These are phyloP conservation scores for Moringa oleifera DNA, from an alignment of 345 rosid species.

Conservation along the genomic window DNA sequence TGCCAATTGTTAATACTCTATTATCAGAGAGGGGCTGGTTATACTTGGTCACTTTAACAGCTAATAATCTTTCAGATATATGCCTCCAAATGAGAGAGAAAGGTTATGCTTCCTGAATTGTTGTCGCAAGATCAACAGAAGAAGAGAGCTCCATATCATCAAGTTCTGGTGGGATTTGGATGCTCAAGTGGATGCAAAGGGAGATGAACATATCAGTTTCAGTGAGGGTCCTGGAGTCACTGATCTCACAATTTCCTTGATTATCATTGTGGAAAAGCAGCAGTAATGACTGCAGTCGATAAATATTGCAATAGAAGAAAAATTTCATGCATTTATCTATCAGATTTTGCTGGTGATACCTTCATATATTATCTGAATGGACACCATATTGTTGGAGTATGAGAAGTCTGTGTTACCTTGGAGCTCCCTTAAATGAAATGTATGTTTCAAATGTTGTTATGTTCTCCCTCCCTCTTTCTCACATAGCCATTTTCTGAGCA, in stretches of 20 bases:
- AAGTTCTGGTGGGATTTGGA: slow-evolving; percentile 60
- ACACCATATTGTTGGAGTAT: too few species aligned
- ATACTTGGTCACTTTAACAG: slow-evolving; percentile 59
- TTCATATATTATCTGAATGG: too few species aligned
- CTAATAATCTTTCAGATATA: slow-evolving; percentile 52
- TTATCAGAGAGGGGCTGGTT: slow-evolving; percentile 77
- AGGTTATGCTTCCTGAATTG: slow-evolving; percentile 65
- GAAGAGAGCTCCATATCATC: slow-evolving; percentile 63
- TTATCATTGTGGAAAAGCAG: not conserved
- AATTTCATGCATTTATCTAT: too few species aligned
- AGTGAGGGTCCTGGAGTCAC: slow-evolving; percentile 17
- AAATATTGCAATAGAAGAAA: too few species aligned
- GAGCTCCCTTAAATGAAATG: too few species aligned
- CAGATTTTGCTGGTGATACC: too few species aligned
- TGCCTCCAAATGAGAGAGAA: slow-evolving; percentile 62
- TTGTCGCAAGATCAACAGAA: slow-evolving; percentile 73
- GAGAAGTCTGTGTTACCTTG: too few species aligned
- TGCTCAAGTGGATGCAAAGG: slow-evolving; percentile 14
- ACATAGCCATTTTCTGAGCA: too few species aligned
- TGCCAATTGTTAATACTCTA: slow-evolving; percentile 54
- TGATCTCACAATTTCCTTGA: slow-evolving; percentile 21
- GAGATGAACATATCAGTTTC: slow-evolving; percentile 14
- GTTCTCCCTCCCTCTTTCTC: too few species aligned
- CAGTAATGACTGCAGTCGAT: not conserved
- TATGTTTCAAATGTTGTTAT: too few species aligned